Percentiles rank a stretch among this genome's conserved stretches.
Conservation (phyloP, 1,284 basidiomycete genomes). For the Earliella scabrosa region DNA sequence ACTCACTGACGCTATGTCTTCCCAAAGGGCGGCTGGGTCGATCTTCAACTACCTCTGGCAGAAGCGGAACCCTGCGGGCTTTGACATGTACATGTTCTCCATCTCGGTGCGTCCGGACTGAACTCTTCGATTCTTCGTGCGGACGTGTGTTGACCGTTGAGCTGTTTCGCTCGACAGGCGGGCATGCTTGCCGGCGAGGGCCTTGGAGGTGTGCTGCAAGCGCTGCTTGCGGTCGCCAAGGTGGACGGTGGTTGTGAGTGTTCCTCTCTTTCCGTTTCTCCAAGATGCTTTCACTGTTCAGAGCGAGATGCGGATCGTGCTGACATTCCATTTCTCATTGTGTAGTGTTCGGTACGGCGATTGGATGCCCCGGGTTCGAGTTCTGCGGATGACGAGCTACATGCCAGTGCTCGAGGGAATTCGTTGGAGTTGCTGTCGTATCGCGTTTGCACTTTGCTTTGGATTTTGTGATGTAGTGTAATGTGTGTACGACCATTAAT, state of each 20-base stretch:
- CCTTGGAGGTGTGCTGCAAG: slow-evolving; percentile 70
- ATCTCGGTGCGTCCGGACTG: slow-evolving; percentile 37
- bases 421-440: too few species aligned
- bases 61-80: slow-evolving; percentile 45
- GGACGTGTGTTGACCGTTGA: too few species aligned
- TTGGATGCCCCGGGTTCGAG: slow-evolving; percentile 53
- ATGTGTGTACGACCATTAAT: too few species aligned
- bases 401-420: too few species aligned
- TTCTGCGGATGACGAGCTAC: slow-evolving; percentile 56
- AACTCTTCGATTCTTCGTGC: neutral
- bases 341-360: slow-evolving; percentile 48
- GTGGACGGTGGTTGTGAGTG: slow-evolving; percentile 54
- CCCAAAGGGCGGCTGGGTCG: slow-evolving; percentile 40
- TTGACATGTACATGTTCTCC: slow-evolving; percentile 67
- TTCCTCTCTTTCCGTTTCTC: slow-evolving; percentile 6
- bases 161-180: too few species aligned
- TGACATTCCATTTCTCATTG: neutral
- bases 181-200: slow-evolving; percentile 73
- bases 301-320: too few species aligned
- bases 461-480: too few species aligned
- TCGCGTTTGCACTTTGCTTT: too few species aligned
- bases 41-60: slow-evolving; percentile 55
- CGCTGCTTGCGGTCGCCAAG: slow-evolving; percentile 53
- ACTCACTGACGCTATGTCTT: neutral
- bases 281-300: neutral